phyloP scores from a whole-genome alignment of 2,329 filamentous ascomycete genomes.

The Diplodia seriata region DNA sequence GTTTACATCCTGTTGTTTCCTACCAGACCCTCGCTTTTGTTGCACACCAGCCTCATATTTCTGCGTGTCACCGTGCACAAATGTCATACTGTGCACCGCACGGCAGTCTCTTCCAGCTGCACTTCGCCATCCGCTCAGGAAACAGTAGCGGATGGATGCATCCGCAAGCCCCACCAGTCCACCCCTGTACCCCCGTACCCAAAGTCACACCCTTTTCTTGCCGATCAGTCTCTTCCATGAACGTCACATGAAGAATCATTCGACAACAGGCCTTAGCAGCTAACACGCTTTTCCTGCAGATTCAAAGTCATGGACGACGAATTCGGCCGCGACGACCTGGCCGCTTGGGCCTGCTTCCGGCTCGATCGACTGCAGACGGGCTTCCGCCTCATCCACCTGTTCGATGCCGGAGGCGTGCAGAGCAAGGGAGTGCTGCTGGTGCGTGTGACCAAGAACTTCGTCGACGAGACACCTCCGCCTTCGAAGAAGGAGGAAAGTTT shows the following conservation, averaged over 20 bases:
- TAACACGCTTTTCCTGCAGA: conserved; percentile 45
- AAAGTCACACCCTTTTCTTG: neutral
- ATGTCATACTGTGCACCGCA: neutral
- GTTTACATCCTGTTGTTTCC: conserved; percentile 25
- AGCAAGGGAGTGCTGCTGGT: conserved; percentile 76
- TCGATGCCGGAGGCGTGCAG: conserved; percentile 70
- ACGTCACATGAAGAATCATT: neutral
- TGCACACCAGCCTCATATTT: conserved; percentile 16
- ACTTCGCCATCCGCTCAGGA: neutral
- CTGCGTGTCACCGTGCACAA: neutral
- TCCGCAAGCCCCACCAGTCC: neutral
- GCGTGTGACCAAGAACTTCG: conserved; percentile 67
- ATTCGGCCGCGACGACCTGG: conserved; percentile 76
- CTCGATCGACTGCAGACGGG: conserved; percentile 80
- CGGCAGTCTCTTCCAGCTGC: neutral
- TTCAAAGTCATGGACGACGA: conserved; percentile 91
- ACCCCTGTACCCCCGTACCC: neutral
- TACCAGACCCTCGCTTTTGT: conserved; percentile 16
- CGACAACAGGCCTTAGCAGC: neutral
- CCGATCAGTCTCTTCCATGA: neutral
- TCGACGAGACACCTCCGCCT: conserved; percentile 17
- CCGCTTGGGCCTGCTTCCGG: conserved; percentile 87
- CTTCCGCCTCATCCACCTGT: conserved; percentile 77
- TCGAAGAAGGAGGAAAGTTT: neutral
- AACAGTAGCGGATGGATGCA: conserved; percentile 6